A percentile compares a stretch with the other conserved stretches of the same genome.
Evolutionary conservation across 768 basidiomycete genomes (phyloP).

Genomic region (Mycena epipterygia): DNA sequence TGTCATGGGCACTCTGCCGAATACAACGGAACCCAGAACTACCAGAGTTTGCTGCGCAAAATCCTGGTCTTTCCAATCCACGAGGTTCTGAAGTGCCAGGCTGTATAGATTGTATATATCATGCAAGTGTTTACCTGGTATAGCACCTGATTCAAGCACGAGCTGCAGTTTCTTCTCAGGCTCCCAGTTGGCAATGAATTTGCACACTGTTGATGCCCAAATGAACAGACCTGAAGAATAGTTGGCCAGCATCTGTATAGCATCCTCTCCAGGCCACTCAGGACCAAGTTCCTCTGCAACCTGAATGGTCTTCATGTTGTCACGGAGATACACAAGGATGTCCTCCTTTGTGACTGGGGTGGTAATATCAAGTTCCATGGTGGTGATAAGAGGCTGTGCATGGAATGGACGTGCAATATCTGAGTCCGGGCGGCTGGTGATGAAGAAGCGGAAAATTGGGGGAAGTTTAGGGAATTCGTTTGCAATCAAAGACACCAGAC

Average conservation of each 20-base stretch:
- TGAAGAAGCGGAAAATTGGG: constrained; percentile 32
- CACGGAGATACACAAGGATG: constrained; percentile 18
- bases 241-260: constrained; percentile 17
- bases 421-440: constrained; percentile 36
- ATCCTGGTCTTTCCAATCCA: background rate
- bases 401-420: constrained; percentile 31
- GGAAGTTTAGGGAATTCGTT: constrained; percentile 31
- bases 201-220: constrained; percentile 41
- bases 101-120: background rate
- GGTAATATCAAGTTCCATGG: background rate
- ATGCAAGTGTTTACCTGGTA: too few relatives aligned
- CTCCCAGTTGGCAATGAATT: constrained; percentile 30
- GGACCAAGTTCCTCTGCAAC: background rate
- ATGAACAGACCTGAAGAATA: constrained; percentile 38
- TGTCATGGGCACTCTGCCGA: background rate
- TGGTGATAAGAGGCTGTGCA: background rate
- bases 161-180: background rate
- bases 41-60: background rate
- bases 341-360: constrained; percentile 7
- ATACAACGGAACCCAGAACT: background rate
- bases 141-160: background rate
- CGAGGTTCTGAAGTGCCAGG: background rate
- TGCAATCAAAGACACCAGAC: constrained; percentile 30
- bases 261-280: constrained; percentile 35
- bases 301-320: background rate